Base-by-base conservation (phyloP, 768 basidiomycete species). In the Imleria badia region DNA sequence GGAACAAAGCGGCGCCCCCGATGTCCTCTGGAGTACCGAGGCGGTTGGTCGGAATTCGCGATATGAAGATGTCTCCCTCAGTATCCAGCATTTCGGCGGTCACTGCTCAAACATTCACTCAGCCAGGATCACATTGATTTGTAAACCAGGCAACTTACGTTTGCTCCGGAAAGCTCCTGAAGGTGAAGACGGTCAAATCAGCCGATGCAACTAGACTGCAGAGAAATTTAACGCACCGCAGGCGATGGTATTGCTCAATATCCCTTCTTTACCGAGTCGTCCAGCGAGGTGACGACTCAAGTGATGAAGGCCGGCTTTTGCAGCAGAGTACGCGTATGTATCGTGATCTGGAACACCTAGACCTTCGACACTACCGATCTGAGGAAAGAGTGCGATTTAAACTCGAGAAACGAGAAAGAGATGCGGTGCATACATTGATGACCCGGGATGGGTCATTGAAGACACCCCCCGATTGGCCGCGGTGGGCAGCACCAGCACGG, bases 301-400 rank as follows among this genome's bases (percentile, higher is more conserved):
- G 51, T 86, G 85, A 63, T 82, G 80, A 48, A 84, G 67, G 4
- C 75, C 82, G 6, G 81, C 83, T 64, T 88, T 88, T n/a, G 80
- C 81, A 5, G 83, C 79, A 31, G 82, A 78, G 62, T 87, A 86
- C 0, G 84, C 82, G 56, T 83, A 86, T 3, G 85, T 86, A 58
- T 87, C 83, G 53, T 81, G 76, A 22, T 73, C 68, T 2, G 83
- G 82, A 5, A 84, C 78, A 19, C 63, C 60, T 4, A 79, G 59
- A 11, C 81, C 85, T 61, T 87, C 86, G 35, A 87, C 77, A 15
- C 81, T 85, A 33, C 79, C 86, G 59, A 81, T 86, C 83, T 86
- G 54, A 40, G 12, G 36, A 40, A 31, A 44, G 22, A 11, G 17
- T 35, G 23, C 2, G 31, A 9, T 17, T 45, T 17, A 26, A 23